Evolutionary conservation across 192 early-diverging fungal genomes (phyloP), one percentile per base, ranked within the genome.

Genomic region (Phycomyces nitens): DNA sequence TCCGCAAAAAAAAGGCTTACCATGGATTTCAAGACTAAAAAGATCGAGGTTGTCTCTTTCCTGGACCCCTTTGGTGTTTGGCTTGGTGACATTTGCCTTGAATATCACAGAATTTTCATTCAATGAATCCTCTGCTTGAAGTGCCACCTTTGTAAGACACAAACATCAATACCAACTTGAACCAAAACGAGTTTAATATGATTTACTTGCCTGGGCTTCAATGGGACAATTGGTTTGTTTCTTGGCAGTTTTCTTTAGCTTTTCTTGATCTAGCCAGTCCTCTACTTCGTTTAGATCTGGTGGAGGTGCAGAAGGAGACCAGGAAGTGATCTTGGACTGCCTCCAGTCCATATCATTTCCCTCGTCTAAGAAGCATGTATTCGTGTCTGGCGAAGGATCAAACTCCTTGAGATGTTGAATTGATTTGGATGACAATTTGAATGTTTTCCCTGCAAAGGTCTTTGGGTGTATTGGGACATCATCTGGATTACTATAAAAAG

Each of bases 21-120:
- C 80, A 68, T 88, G 83, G 2, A 91, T 59, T 64, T 94, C 92
- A 23, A 87, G 26, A 60, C 87, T 88, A 42, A 94, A 50, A 0
- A 83, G 40, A 23, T 82, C 76, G 44, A 82, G 34, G 18, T 80
- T 62, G 6, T 86, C 64, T 47, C 81, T 77, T 49, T 76, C 72
- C 5, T 68, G 62, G 5, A 71, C 69, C 20, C 70, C 56, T 5
- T 78, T 65, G 5, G 69, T 49, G 4, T 81, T 79, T 7, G 80
- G 60, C 58, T 81, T 78, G 0, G 77, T 77, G 9, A 80, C 77
- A 40, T 71, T 84, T 34, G 29, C 29, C 7, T 34, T 34, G 29
- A 34, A 34, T 5, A 34, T 2, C 7, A 7, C 29, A 34, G 29
- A 34, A 7, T 7, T 34, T 34, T 34, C 29, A 34, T 34, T 34